phyloP scores from a whole-genome alignment of 2,329 filamentous ascomycete species.

The Alternaria sp. region DNA sequence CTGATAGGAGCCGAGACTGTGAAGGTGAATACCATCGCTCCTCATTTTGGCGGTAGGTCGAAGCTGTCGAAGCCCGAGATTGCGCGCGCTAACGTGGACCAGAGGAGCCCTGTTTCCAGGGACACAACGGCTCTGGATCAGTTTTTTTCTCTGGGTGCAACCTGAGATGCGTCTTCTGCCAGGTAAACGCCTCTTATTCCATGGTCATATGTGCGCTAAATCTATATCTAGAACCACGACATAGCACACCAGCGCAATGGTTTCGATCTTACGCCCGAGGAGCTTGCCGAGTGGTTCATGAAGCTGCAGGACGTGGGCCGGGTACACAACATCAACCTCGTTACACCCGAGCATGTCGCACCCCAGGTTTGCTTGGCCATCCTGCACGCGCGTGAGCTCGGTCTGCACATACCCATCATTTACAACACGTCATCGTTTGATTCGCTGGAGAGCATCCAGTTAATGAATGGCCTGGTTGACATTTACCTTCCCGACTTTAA shows the following conservation, averaged over 20 bases:
- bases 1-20: slow-evolving; percentile 76
- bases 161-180: slow-evolving; percentile 68
- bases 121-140: slow-evolving; percentile 79
- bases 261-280: slow-evolving; percentile 78
- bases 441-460: slow-evolving; percentile 72
- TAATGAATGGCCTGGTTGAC: slow-evolving; percentile 81
- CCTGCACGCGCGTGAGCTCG: slow-evolving; percentile 73
- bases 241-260: slow-evolving; percentile 84
- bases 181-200: slow-evolving; percentile 8
- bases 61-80: accelerated
- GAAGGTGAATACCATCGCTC: slow-evolving; percentile 84
- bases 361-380: slow-evolving; percentile 82
- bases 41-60: slow-evolving; percentile 74
- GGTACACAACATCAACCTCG: slow-evolving; percentile 89
- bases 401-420: slow-evolving; percentile 75
- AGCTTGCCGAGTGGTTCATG: slow-evolving; percentile 82
- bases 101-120: slow-evolving; percentile 80
- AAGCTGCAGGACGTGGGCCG: slow-evolving; percentile 81
- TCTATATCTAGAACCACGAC: slow-evolving; percentile 68
- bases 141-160: slow-evolving; percentile 85
- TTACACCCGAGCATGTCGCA: slow-evolving; percentile 87
- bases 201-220: background rate
- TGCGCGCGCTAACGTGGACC: slow-evolving; percentile 45
- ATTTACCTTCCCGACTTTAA: slow-evolving; percentile 93
- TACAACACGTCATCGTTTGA: slow-evolving; percentile 89